A percentile compares a stretch with the other conserved stretches of the same genome.
Evolutionary conservation across 2,329 filamentous ascomycete species (phyloP).

Genomic region (Arthrobotrys pseudoclavata): DNA sequence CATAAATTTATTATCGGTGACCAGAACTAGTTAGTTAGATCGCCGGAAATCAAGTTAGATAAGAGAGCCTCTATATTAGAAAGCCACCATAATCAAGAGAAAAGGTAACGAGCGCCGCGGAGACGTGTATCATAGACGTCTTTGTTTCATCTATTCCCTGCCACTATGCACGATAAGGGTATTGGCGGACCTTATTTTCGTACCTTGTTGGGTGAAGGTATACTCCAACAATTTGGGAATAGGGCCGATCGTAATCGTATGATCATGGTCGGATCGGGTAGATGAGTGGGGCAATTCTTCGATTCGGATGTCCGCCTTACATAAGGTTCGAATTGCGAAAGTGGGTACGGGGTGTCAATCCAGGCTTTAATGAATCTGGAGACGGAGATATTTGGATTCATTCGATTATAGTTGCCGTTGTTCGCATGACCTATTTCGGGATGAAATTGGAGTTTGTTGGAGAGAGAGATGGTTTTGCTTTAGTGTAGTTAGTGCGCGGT

Average conservation of each 20-base stretch:
- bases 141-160: constrained; percentile 11
- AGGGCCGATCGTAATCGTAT: constrained; percentile 22
- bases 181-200: constrained; percentile 18
- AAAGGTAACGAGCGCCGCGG: constrained; percentile 46
- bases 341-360: constrained; percentile 11
- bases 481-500: background rate
- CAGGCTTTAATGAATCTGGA: constrained; percentile 1
- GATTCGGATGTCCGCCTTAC: constrained; percentile 4
- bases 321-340: background rate
- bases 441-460: constrained; percentile 1
- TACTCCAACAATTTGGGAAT: background rate
- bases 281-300: background rate
- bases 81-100: constrained; percentile 10
- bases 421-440: background rate
- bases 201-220: constrained; percentile 2
- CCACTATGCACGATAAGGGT: constrained; percentile 2
- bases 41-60: background rate
- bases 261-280: constrained; percentile 19
- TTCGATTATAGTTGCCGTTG: constrained; percentile 6
- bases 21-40: background rate
- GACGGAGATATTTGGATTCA: constrained; percentile 1
- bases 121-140: constrained; percentile 28
- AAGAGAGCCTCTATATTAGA: constrained; percentile 4
- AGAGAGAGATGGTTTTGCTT: background rate
- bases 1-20: background rate